Percentiles rank a stretch among this genome's conserved stretches.
Conservation (phyloP, 441 rosid genomes). For the Gossypium trilobum region DNA sequence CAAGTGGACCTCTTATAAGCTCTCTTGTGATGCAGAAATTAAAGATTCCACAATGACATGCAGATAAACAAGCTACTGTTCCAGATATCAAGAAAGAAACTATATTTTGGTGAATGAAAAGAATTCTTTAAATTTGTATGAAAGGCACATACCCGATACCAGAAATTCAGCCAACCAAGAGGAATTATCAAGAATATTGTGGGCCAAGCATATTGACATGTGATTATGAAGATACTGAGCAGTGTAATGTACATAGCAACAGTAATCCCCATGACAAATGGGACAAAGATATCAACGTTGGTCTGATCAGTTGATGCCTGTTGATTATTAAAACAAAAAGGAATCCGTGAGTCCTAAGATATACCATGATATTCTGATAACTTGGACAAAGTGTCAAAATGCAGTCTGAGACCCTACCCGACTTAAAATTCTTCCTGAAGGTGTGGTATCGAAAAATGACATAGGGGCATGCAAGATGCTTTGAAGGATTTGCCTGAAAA, state of each 20-base stretch:
- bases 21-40: not conserved
- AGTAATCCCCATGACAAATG: conserved; percentile 47
- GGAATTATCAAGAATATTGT: conserved; percentile 68
- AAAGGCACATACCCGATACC: conserved; percentile 64
- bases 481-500: conserved; percentile 58
- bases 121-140: not conserved
- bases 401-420: conserved; percentile 39
- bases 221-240: conserved; percentile 72
- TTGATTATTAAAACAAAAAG: conserved; percentile 11
- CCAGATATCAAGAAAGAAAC: conserved; percentile 3
- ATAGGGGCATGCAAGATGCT: conserved; percentile 90
- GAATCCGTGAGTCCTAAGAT: conserved; percentile 8
- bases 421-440: conserved; percentile 88
- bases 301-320: conserved; percentile 94
- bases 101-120: not conserved
- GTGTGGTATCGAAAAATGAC: conserved; percentile 91
- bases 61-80: not conserved
- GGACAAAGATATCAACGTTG: conserved; percentile 72
- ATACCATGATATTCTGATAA: not conserved
- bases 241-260: conserved; percentile 64
- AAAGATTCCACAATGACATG: not conserved
- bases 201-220: conserved; percentile 95
- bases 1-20: not conserved
- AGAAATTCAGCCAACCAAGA: conserved; percentile 71
- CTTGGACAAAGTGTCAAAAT: not conserved